Evolutionary conservation across 306 rosid species (phyloP), one percentile per base, ranked within the genome.

Genomic region (Betula pendula): DNA sequence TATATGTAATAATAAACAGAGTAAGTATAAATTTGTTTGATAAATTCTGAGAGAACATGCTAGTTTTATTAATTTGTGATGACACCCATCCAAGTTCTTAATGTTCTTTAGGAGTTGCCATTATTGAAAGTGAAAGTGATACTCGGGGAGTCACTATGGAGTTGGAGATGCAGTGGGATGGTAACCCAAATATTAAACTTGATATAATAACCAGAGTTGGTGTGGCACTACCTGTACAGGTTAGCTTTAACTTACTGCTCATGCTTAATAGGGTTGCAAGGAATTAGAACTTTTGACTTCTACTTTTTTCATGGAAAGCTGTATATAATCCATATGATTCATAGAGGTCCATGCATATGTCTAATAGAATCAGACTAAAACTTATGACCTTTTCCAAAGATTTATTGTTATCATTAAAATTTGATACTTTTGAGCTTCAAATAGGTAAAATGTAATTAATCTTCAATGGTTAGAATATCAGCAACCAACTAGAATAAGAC

Each of bases 121-220:
- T 92, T 35, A 58, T 90, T 74, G 98, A 95, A 77, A 89, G 76
- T 51, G 88, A 89, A 69, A 80, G 90, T 77, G 89, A 82, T 42
- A 8, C 75, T 76, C 79, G 49, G 13, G 95, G 90, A 76, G 80
- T 92, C 45, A 92, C 97, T 17, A 73, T 95, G 86, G 97, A 95
- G 88, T 73, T 95, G 75, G 98, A 95, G 82, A 81, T 95, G 87
- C 94, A 95, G 58, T 95, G 98, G 98, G 98, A 95, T 85, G 98
- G 98, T 55, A 85, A 90, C 74, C 98, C 96, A 24, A 82, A 87
- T 73, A 85, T 95, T 68, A 81, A 88, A 55, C 92, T 95, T 79
- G 97, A 85, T 74, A 88, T 95, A 25, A 95, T 89, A 82, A 95
- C 98, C 67, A 75, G 65, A 77, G 73, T 95, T 65, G 98, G 98